phyloP scores from a whole-genome alignment of 2,329 filamentous ascomycete genomes.

The Aspergillus sclerotialis region DNA sequence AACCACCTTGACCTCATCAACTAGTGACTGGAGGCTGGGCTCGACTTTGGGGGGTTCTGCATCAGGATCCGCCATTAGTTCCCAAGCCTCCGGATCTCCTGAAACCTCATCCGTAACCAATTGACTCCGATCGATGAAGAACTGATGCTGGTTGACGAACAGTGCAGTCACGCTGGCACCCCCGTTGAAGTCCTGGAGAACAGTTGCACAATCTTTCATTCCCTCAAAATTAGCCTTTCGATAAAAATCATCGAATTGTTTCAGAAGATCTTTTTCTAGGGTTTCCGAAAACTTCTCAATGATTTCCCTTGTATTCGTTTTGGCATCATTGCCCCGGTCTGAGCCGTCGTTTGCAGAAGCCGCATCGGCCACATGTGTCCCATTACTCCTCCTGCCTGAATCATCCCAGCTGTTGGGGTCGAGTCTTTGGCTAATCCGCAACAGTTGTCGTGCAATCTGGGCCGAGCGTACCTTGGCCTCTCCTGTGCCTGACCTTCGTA shows the following conservation, averaged over 20 bases:
- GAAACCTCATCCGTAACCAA: slow-evolving; percentile 77
- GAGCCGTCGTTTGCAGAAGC: slow-evolving; percentile 37
- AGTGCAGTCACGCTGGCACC: slow-evolving; percentile 90
- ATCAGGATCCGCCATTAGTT: slow-evolving; percentile 88
- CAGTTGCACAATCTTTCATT: slow-evolving; percentile 94
- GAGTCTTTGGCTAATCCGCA: slow-evolving; percentile 87
- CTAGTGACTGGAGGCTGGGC: slow-evolving; percentile 79
- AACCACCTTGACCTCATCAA: slow-evolving; percentile 91
- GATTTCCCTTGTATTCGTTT: slow-evolving; percentile 68
- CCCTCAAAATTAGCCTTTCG: slow-evolving; percentile 91
- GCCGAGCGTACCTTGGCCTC: slow-evolving; percentile 93
- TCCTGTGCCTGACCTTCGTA: slow-evolving; percentile 73
- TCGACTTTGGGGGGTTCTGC: slow-evolving; percentile 86
- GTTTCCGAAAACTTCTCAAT: slow-evolving; percentile 97
- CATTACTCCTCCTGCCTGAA: slow-evolving; percentile 46
- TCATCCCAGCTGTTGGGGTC: slow-evolving; percentile 67
- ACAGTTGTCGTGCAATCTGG: slow-evolving; percentile 84
- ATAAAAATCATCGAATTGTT: slow-evolving; percentile 97
- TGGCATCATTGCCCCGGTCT: slow-evolving; percentile 39
- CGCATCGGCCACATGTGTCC: slow-evolving; percentile 25
- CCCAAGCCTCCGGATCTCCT: slow-evolving; percentile 64
- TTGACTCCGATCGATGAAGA: slow-evolving; percentile 95
- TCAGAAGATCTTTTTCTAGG: slow-evolving; percentile 86
- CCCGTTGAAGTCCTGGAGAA: slow-evolving; percentile 91
- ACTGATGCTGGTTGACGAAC: slow-evolving; percentile 98